A percentile compares a stretch with the other conserved stretches of the same genome.
phyloP scores from a whole-genome alignment of 352 stramenopile genomes.

The Globisporangium orthogonon region DNA sequence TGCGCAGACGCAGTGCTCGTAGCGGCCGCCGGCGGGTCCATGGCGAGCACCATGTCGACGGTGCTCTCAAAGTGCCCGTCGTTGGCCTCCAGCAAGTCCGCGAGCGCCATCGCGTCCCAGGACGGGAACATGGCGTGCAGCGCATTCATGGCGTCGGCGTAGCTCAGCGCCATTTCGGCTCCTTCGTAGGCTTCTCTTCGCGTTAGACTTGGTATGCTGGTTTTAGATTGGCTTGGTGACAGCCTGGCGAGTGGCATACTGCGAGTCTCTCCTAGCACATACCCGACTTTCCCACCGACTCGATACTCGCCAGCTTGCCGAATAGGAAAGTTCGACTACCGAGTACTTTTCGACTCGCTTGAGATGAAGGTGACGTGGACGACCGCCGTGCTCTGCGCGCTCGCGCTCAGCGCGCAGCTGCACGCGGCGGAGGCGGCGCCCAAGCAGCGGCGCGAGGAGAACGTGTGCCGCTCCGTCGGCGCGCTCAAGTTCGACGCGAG shows the following conservation, averaged over 20 bases:
- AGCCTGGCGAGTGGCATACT: no score
- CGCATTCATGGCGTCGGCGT: constrained; percentile 49
- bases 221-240: background rate
- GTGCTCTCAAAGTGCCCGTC: constrained; percentile 64
- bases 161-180: constrained; percentile 43
- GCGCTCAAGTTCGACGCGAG: constrained; percentile 63
- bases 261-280: background rate
- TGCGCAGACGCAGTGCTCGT: background rate
- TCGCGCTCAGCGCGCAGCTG: constrained; percentile 18
- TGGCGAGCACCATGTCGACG: constrained; percentile 64
- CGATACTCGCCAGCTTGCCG: background rate
- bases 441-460: constrained; percentile 21
- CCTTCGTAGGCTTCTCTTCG: constrained; percentile 3
- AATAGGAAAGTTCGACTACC: background rate
- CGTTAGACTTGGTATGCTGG: background rate
- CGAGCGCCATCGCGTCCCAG: constrained; percentile 56
- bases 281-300: background rate
- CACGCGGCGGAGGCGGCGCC: constrained; percentile 12
- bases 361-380: constrained; percentile 13
- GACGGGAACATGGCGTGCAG: constrained; percentile 71
- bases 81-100: constrained; percentile 61
- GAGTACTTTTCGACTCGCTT: no score
- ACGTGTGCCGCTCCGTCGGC: constrained; percentile 51
- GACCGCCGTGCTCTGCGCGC: constrained; percentile 10
- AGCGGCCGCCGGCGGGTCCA: constrained; percentile 34